Evolutionary conservation across 345 rosid species (phyloP), one percentile per base, ranked within the genome.

Genomic region (Hypericum androsaemum): DNA sequence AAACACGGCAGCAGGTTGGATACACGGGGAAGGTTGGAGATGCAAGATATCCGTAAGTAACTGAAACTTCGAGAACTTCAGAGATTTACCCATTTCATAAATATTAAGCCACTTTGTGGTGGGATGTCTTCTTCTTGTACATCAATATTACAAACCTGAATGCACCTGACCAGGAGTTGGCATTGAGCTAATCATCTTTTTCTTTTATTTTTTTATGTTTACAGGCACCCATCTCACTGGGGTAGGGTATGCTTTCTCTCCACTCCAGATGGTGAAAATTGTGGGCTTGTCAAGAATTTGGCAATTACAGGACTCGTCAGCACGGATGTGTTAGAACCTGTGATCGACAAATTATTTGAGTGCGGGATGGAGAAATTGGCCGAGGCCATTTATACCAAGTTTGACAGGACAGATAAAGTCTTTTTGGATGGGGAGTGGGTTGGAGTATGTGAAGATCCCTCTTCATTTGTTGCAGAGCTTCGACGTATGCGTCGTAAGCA

Each of bases 181-280:
- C 32, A 22, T 22, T 4, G 32, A 22, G 32, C 32, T 22, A 22
- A 22, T 22, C 15, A 35, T 10, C 7, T 39, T 53, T 65, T 47
- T 47, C 39, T 63, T 48, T 60, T 58, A 10, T 62, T 39, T 16
- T 52, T 54, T 68, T 60, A 42, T 73, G 53, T 48, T 11, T 37
- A 61, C 79, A 84, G 98, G 62, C 95, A 84, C 66, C 98, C 98
- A 54, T 87, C 98, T 59, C 98, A 90, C 54, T 84, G 98, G 96
- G 98, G 98, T 54, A 84, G 80, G 71, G 81, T 83, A 56, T 88
- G 98, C 77, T 83, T 87, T 71, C 74, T 87, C 46, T 87, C 98
- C 10, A 90, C 96, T 13, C 89, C 98, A 7, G 96, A 87, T 72
- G 98, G 95, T 50, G 96, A 90, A 75, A 88, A 90, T 56, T 90